These are phyloP conservation scores for Aspergillus transmontanensis DNA, from an alignment of 2,329 filamentous ascomycete species.

Conservation along the genomic window DNA sequence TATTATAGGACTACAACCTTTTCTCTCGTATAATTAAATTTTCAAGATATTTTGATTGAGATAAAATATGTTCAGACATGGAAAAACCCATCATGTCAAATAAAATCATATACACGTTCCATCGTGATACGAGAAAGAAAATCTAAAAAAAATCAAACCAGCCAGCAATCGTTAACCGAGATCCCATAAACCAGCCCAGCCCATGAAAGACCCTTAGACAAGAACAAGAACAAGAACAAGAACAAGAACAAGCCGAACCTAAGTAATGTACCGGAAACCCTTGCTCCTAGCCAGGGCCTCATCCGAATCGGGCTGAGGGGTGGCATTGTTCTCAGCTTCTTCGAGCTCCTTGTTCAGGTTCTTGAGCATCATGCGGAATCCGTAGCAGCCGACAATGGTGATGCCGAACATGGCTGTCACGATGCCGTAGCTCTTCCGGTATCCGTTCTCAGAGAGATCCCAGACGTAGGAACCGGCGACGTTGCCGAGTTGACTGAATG, in stretches of 20 bases:
- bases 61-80: background rate
- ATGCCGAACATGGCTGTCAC: conserved; percentile 64
- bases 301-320: background rate
- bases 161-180: background rate
- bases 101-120: background rate
- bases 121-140: background rate
- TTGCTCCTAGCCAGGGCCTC: background rate
- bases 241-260: background rate
- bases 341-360: conserved; percentile 70
- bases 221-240: background rate
- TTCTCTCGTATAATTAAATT: no score
- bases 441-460: conserved; percentile 61
- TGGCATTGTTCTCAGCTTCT: background rate
- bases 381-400: conserved; percentile 56
- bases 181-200: background rate
- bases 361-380: background rate
- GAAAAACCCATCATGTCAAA: background rate
- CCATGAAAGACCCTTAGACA: background rate
- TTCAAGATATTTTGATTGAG: background rate
- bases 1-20: no score
- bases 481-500: conserved; percentile 54
- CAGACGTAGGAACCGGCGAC: conserved; percentile 66
- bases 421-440: conserved; percentile 66
- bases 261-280: background rate
- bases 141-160: background rate